Evolutionary conservation across 345 rosid species (phyloP).

Genomic region (Aquilaria yunnanensis): DNA sequence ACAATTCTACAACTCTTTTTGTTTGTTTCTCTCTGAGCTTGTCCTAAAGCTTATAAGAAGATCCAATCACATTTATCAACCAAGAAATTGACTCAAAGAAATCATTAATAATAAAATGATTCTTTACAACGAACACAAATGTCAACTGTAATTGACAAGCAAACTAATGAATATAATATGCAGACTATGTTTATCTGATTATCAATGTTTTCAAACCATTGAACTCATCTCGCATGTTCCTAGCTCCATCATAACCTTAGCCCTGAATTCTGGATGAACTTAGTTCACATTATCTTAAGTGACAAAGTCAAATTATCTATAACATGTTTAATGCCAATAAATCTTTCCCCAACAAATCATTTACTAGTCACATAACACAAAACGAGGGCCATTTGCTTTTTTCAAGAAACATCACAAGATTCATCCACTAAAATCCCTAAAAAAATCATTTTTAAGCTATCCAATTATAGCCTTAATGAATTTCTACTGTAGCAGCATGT

Average conservation of each 20-base stretch:
- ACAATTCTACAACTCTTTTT: neutral
- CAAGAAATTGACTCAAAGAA: neutral
- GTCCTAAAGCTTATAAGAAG: neutral
- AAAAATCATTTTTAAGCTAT: neutral
- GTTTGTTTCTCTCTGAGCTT: neutral
- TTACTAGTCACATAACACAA: constrained; percentile 1
- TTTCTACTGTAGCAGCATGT: too few species aligned
- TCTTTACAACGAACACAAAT: constrained; percentile 1
- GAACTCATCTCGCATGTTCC: constrained; percentile 1
- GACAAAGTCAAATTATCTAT: neutral
- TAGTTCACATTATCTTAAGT: neutral
- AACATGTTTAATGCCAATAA: constrained; percentile 8
- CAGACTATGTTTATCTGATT: neutral
- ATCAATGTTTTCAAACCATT: constrained; percentile 4
- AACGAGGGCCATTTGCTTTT: constrained; percentile 5
- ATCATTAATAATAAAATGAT: neutral
- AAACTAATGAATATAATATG: constrained; percentile 7
- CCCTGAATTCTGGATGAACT: neutral
- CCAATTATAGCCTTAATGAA: too few species aligned
- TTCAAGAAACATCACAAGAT: constrained; percentile 3
- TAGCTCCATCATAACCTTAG: neutral
- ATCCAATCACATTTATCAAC: constrained; percentile 5
- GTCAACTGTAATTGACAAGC: constrained; percentile 3
- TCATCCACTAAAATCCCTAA: constrained; percentile 10
- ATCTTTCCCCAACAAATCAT: constrained; percentile 1